Percentiles rank a stretch among this genome's conserved stretches.
Conservation (phyloP, 2,329 filamentous ascomycete species). For the Talaromyces sp. region DNA sequence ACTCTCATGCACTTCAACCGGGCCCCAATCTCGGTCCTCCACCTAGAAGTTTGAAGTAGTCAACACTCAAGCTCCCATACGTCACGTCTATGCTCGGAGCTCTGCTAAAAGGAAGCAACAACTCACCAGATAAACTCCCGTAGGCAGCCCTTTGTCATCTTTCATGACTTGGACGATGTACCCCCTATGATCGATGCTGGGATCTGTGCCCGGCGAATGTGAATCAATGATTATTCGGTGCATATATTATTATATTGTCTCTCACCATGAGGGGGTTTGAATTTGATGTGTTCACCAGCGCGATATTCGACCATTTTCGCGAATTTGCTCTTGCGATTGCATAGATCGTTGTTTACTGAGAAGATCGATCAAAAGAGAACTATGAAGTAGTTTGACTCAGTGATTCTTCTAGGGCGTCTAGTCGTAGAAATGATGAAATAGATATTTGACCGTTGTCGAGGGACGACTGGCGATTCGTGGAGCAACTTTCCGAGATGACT, state of each 20-base stretch:
- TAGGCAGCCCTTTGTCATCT: conserved; percentile 9
- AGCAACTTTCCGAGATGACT: background rate
- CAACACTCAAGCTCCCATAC: background rate
- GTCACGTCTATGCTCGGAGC: no score
- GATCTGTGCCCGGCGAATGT: background rate
- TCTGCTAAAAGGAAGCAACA: background rate
- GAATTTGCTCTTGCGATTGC: background rate
- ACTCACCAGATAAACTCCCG: conserved; percentile 8
- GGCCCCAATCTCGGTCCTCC: conserved; percentile 17
- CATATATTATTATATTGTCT: background rate
- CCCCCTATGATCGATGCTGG: conserved; percentile 17
- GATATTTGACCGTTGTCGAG: background rate
- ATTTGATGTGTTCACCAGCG: conserved; percentile 6
- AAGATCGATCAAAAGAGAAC: background rate
- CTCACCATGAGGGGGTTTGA: conserved; percentile 8
- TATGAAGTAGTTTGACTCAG: no score
- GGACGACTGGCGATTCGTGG: background rate
- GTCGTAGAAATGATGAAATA: conserved; percentile 9
- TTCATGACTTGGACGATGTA: conserved; percentile 14
- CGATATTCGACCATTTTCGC: background rate
- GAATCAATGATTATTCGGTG: background rate
- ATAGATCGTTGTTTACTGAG: background rate
- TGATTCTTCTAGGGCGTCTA: background rate
- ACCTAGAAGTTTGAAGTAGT: conserved; percentile 6
- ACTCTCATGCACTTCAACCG: conserved; percentile 10